Evolutionary conservation across 1,284 basidiomycete species (phyloP), one percentile per base, ranked within the genome.

Genomic region (Sporisorium sorghi): DNA sequence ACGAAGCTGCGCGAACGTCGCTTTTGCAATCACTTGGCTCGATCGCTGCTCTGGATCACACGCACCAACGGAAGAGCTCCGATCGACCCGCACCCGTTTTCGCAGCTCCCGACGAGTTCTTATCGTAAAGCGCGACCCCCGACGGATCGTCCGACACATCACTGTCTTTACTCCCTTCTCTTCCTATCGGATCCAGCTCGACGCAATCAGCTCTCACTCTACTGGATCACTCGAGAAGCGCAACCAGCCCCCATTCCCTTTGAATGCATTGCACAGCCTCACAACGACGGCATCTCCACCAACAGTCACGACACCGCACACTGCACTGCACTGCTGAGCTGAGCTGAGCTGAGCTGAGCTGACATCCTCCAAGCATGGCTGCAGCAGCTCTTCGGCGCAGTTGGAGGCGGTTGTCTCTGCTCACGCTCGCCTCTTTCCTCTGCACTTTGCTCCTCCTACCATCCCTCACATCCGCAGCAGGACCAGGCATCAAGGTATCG

Each of bases 401-500:
- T 12, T 46, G 11, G 33, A 54, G 40, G 37, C 57, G 15, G 52
- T 37, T 33, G 26, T 23, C 57, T 2, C 30, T 43, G 37, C 24
- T 54, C 28, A 4, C 37, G 3, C 24, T 55, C 28, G 47, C 48
- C 33, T 35, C 24, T 7, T 23, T 59, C 15, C 21, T 59, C 40
- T 40, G 39, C 21, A 5, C 39, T 1, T 35, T 70, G 9, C 17
- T 58, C 19, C 21, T 58, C n/a, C 17, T 60, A 1, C 40, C 59
- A 4, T 19, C 39, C 0, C 5, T 23, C 26, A 48, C 55, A 6
- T 24, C 15, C 14, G 68, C 69, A 17, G 64, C 59, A 17, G 47
- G 58, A 8, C 87, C 87, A 40, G 75, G 80, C 26, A 85, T 87
- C 5, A 70, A 81, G 7, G 73, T 86, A n/a, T 86, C 85, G 7